phyloP scores from a whole-genome alignment of 805 yeast genomes.

The Kuraishia cidri region DNA sequence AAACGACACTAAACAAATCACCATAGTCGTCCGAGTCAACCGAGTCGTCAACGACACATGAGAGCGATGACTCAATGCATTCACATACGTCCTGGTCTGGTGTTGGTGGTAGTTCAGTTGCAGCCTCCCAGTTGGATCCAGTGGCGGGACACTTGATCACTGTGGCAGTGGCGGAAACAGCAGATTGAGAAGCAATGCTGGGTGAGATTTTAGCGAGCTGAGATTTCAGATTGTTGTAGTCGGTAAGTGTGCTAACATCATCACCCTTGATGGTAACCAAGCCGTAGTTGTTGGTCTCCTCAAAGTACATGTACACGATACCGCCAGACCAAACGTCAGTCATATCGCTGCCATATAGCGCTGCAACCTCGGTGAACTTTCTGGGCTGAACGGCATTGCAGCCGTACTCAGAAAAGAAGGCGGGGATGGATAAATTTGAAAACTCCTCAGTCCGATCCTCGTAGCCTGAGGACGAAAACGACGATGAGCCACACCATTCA shows the following conservation, averaged over 20 bases:
- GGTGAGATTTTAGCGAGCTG: constrained; percentile 49
- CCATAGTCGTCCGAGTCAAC: constrained; percentile 49
- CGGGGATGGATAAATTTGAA: constrained; percentile 64
- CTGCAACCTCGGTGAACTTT: constrained; percentile 63
- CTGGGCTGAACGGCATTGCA: constrained; percentile 73
- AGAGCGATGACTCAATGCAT: constrained; percentile 43
- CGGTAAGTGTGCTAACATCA: constrained; percentile 50
- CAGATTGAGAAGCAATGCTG: constrained; percentile 23
- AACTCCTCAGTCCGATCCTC: constrained; percentile 64
- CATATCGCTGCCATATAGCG: constrained; percentile 63
- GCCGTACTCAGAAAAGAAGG: constrained; percentile 85
- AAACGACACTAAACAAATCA: constrained; percentile 47
- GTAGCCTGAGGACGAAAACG: constrained; percentile 59
- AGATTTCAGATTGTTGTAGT: constrained; percentile 47
- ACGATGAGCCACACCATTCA: constrained; percentile 76
- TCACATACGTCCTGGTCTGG: constrained; percentile 61
- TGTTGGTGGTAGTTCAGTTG: constrained; percentile 66
- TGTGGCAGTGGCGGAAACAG: constrained; percentile 25
- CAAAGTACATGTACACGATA: constrained; percentile 84
- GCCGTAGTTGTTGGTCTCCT: constrained; percentile 80
- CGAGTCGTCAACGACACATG: constrained; percentile 48
- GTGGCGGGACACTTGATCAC: constrained; percentile 38
- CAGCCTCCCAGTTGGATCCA: constrained; percentile 55
- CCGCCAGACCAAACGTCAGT: constrained; percentile 93
- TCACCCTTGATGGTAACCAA: constrained; percentile 48